Conservation (phyloP, 2,329 filamentous ascomycete genomes). For the Fusarium siculi region DNA sequence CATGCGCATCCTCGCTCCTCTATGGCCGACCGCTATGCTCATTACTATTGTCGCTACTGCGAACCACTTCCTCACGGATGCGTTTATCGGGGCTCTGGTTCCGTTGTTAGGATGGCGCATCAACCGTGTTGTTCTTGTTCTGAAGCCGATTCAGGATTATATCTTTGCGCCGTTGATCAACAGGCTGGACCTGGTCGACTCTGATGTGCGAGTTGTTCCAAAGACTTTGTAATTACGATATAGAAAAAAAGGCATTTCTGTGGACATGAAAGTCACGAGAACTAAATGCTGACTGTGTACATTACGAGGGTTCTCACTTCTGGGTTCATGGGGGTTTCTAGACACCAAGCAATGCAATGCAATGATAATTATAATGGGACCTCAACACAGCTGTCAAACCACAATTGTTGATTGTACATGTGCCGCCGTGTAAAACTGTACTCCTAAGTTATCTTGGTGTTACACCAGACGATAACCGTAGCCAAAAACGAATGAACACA, state of each 20-base stretch:
- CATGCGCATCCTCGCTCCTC: constrained; percentile 50
- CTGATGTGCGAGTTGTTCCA: constrained; percentile 21
- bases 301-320: neutral
- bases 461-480: neutral
- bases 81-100: constrained; percentile 49
- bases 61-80: constrained; percentile 54
- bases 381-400: neutral
- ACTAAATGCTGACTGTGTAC: neutral
- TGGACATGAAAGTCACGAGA: too few relatives aligned
- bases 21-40: constrained; percentile 57
- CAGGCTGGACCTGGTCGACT: constrained; percentile 40
- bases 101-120: constrained; percentile 50
- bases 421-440: fast-evolving
- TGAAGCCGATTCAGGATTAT: constrained; percentile 45
- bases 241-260: neutral
- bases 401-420: fast-evolving
- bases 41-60: constrained; percentile 54
- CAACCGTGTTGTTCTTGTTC: constrained; percentile 40
- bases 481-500: neutral
- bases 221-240: constrained; percentile 23
- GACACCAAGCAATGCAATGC: neutral
- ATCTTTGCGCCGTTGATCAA: constrained; percentile 41
- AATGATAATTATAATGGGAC: neutral
- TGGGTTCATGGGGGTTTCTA: neutral
- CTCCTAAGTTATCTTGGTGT: neutral